Evolutionary conservation across 2,329 filamentous ascomycete genomes (phyloP).

Genomic region (Arthrobotrys iridis): DNA sequence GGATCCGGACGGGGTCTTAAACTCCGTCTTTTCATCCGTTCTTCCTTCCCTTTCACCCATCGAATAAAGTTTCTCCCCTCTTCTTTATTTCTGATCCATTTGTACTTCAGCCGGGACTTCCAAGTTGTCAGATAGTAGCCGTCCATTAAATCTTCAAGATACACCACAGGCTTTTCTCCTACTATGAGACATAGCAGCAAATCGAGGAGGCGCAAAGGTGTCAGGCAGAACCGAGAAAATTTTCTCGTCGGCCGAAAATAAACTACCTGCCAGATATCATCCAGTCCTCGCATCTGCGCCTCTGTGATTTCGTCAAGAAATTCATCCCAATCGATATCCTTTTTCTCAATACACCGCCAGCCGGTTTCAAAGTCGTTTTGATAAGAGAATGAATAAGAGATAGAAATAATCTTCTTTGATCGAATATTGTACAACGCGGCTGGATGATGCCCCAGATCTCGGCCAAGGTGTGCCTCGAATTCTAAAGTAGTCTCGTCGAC

Average conservation of each 20-base stretch:
- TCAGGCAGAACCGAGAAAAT: no score
- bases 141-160: background rate
- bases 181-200: background rate
- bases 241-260: background rate
- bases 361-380: no score
- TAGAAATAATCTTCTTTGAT: background rate
- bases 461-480: background rate
- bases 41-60: background rate
- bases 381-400: background rate
- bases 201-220: background rate
- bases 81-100: background rate
- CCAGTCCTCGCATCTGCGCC: background rate
- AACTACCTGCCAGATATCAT: conserved; percentile 1
- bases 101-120: background rate
- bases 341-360: background rate
- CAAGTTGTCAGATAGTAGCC: conserved; percentile 1
- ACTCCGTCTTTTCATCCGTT: background rate
- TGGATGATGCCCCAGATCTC: background rate
- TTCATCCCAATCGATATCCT: background rate
- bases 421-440: conserved; percentile 1
- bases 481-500: background rate
- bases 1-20: background rate
- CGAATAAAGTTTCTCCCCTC: background rate
- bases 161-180: background rate
- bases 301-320: background rate